Evolutionary conservation across 1,139 yeast genomes (phyloP), one percentile per base, ranked within the genome.

Genomic region (Nakaseomyces nivariensis): DNA sequence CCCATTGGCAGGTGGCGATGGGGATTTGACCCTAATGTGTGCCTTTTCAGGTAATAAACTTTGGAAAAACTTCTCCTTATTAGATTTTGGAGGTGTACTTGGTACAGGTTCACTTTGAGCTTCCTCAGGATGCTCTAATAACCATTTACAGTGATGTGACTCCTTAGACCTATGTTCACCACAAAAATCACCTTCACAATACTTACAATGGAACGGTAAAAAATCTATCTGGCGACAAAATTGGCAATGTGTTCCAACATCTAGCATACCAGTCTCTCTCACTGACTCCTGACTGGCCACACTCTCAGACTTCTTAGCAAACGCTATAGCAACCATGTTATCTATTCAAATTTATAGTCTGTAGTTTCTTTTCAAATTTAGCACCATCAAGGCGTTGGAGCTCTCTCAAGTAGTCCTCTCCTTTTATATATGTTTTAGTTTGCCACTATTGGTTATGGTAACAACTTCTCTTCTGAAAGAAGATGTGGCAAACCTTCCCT

Each of bases 181-280:
- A 62, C 94, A 85, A 57, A 72, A 83, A 2, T 75, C 71, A n/a
- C 67, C 63, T 13, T 74, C 66, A 61, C 92, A 84, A 48, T 64
- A 67, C 38, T 74, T 75, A 64, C 94, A 85, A 38, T 69, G 71
- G 64, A 79, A 83, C 1, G 94, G 90, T 34, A 85, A 68, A 58
- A 84, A 84, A 60, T 85, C 94, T 5, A 82, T 64, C 57, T 76
- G 78, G 48, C 78, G 72, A 63, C 94, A 85, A 48, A 73, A 73
- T 32, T 70, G 63, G 61, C 94, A 85, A 60, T 82, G 84, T 54
- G 77, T 71, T 4, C 92, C 92, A 6, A 84, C 79, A 58, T 84
- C 82, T 68, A 84, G 72, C 63, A 84, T 67, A 17, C 81, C 81
- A 45, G 64, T 66, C 47, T 53, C 59, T 22, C 32, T 48, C 1